phyloP scores from a whole-genome alignment of 148 eudicot genomes.

The Chenopodium formosanum region DNA sequence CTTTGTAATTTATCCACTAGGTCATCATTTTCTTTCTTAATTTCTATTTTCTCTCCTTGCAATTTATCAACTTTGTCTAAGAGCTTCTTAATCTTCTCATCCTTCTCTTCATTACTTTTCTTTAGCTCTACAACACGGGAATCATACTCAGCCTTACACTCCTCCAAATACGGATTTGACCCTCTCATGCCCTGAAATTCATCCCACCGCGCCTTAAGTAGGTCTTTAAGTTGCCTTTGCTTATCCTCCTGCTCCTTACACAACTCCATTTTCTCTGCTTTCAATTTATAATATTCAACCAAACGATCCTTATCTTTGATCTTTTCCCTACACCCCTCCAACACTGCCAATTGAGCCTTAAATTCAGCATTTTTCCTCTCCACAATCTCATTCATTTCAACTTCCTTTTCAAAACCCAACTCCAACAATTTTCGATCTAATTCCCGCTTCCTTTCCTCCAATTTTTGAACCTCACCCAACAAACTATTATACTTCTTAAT shows the following conservation, averaged over 20 bases:
- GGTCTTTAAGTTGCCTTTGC: not conserved
- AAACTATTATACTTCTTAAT: conserved; percentile 1
- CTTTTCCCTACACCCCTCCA: not conserved
- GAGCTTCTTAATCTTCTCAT: conserved; percentile 3
- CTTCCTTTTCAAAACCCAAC: not conserved
- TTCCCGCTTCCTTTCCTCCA: not conserved
- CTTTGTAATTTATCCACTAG: not conserved
- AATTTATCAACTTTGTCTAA: too few relatives aligned
- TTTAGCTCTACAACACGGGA: not conserved
- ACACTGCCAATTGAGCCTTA: not conserved
- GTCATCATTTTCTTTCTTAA: not conserved
- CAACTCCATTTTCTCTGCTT: conserved; percentile 1
- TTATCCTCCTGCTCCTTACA: not conserved
- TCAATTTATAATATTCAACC: not conserved
- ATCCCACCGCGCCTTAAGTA: not conserved
- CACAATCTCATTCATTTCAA: not conserved
- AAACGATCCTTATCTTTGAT: not conserved
- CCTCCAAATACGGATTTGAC: not conserved
- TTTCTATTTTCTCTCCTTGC: not conserved
- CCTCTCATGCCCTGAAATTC: not conserved
- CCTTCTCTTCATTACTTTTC: not conserved
- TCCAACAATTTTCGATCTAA: not conserved
- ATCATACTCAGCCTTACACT: not conserved
- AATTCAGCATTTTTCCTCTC: not conserved
- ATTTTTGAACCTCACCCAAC: not conserved